Conservation (phyloP, 2,329 filamentous ascomycete genomes). For the Ceratocystis cacaofunesta region DNA sequence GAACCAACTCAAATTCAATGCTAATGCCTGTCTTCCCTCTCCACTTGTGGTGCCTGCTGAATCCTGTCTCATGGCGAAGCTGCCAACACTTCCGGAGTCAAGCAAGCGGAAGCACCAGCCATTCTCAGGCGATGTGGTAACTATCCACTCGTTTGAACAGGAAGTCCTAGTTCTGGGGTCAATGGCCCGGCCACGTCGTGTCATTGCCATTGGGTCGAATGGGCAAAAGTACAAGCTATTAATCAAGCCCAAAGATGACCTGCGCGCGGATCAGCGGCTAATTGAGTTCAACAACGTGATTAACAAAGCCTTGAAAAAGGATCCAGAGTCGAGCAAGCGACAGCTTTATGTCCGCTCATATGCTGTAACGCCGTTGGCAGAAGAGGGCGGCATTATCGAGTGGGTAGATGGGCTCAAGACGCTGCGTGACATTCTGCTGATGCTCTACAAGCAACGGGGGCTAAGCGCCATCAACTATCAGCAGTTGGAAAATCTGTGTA, state of each 20-base stretch:
- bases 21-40: constrained; percentile 61
- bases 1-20: constrained; percentile 63
- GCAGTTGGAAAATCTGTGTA: constrained; percentile 40
- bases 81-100: constrained; percentile 56
- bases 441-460: constrained; percentile 60
- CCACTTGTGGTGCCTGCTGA: constrained; percentile 81
- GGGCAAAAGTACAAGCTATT: constrained; percentile 78
- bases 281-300: constrained; percentile 99
- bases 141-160: constrained; percentile 66
- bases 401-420: constrained; percentile 97
- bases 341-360: constrained; percentile 95
- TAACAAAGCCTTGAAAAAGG: constrained; percentile 81
- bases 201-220: constrained; percentile 78
- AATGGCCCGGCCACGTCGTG: constrained; percentile 77
- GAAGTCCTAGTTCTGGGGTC: constrained; percentile 84
- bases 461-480: constrained; percentile 51
- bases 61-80: constrained; percentile 62
- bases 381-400: constrained; percentile 95
- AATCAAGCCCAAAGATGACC: constrained; percentile 95
- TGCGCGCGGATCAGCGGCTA: constrained; percentile 90
- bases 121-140: constrained; percentile 74
- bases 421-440: constrained; percentile 75
- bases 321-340: constrained; percentile 77
- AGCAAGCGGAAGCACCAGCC: constrained; percentile 64
- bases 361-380: constrained; percentile 87